Base-by-base conservation (phyloP, 1,284 basidiomycete genomes). In the Rhodotorula sp. region DNA sequence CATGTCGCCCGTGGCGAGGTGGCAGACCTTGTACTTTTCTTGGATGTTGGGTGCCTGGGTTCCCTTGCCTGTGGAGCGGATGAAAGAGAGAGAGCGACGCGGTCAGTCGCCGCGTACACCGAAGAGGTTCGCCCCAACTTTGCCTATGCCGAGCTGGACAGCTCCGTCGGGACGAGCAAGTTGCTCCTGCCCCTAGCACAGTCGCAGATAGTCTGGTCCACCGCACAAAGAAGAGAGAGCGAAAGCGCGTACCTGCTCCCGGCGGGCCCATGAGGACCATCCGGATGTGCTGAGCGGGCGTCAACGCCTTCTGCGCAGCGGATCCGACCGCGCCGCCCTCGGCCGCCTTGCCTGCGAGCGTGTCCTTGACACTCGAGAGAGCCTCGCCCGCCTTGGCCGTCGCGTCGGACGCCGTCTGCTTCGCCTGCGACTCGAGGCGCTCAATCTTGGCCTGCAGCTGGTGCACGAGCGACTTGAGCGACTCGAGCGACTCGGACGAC, bases 1-100 rank as follows among this genome's bases (percentile, higher is more conserved):
- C 93, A 99, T 97, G 85, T 99, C 95, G 52, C 95, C 95, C 45
- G 95, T 99, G 47, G 95, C 95, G 77, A 99, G 86, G 84, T 99
- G 95, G 85, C 95, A 99, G 65, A 99, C 88, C 81, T 92, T 93
- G 86, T 91, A 99, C 81, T 92, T 87, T 75, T 94, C 89, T 64
- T 90, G 87, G 83, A 99, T 95, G 81, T 87, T 88, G 34, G 97
- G 95, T 2, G 94, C 95, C 83, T 99, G 95, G 2, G 95, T 99
- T 60, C 95, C 95, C 86, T 99, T 99, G 77, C 93, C 93, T 95
- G 78, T 47, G 77, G 15, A 18, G 18, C 1, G 49, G 5, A 3
- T 14, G 23, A 16, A 28, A 4, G 55, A 21, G 58, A 23, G 0
- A 49, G 45, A 45, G 34, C 38, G 10, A 43, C 38, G 38, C 38